These are phyloP conservation scores for Apiospora hydei DNA, from an alignment of 2,329 filamentous ascomycete species.

Conservation along the genomic window DNA sequence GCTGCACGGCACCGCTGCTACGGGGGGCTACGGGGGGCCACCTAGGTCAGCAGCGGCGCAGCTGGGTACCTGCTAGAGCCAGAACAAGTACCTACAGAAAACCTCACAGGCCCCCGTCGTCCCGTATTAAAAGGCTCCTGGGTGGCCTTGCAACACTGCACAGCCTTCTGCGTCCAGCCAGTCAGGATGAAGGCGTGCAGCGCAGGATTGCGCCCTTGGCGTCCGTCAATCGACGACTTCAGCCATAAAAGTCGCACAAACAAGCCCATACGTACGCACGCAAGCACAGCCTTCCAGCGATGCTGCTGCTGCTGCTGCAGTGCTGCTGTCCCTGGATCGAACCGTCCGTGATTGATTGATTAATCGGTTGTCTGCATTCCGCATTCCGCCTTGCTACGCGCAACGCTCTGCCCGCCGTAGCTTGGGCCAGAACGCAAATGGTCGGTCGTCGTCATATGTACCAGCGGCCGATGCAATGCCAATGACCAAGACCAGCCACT, in stretches of 20 bases:
- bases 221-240: neutral
- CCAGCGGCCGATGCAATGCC: neutral
- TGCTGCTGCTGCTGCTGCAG: neutral
- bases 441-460: constrained; percentile 1
- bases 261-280: neutral
- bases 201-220: constrained; percentile 2
- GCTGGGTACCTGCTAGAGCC: neutral
- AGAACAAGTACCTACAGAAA: constrained; percentile 1
- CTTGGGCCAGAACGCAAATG: neutral
- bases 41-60: neutral
- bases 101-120: constrained; percentile 8
- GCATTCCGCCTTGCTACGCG: neutral
- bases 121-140: constrained; percentile 3
- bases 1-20: neutral
- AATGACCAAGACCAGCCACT: constrained; percentile 13
- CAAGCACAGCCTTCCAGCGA: constrained; percentile 3
- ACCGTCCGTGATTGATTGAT: neutral
- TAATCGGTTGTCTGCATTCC: neutral
- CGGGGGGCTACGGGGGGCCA: neutral
- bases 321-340: neutral
- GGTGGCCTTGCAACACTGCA: neutral
- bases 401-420: neutral
- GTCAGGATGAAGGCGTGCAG: constrained; percentile 10
- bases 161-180: constrained; percentile 13
- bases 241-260: neutral